Base-by-base conservation (phyloP, 345 rosid species). In the Aquilaria malaccensis region DNA sequence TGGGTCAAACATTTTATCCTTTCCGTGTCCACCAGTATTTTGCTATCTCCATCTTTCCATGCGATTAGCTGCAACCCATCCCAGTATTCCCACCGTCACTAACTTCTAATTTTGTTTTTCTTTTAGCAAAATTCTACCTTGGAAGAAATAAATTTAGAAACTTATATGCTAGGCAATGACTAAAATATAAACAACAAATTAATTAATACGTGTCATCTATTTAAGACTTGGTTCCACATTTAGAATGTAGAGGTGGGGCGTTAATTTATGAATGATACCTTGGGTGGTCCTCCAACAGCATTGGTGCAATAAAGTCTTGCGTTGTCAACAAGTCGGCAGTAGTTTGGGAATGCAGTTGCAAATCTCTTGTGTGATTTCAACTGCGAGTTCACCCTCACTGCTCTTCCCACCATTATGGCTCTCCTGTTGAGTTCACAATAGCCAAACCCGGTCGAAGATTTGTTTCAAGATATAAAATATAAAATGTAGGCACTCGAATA, bases 301-400 rank as follows among this genome's bases (percentile, higher is more conserved):
- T 90, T 88, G 33, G 97, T 90, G 76, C 91, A 81, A 59, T 82
- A 94, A 33, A 94, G 89, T 70, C 84, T 83, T 52, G 96, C 95
- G 56, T 80, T 83, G 60, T 94, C 99, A 11, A 90, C 97, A 49
- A 86, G 79, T 1, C 71, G 65, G 72, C 88, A 83, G 37, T 90
- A 94, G 37, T 67, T 77, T 46, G 77, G 86, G 63, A 94, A 94
- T 4, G 95, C 96, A 69, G 15, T 76, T 9, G 99, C 97, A 56
- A 90, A 94, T 67, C 86, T 84, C 81, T 82, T 83, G 78, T 90
- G 99, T 45, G 97, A 94, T 52, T 70, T 73, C 59, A 94, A 65
- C 60, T 94, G 97, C 11, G 99, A 82, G 46, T 76, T 78, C 69
- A 94, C 95, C 61, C 99, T 78, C 41, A 90, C 96, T 2, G 96